Percentiles rank a stretch among this genome's conserved stretches.
Conservation (phyloP, 768 basidiomycete species). For the Boletus rex-veris region DNA sequence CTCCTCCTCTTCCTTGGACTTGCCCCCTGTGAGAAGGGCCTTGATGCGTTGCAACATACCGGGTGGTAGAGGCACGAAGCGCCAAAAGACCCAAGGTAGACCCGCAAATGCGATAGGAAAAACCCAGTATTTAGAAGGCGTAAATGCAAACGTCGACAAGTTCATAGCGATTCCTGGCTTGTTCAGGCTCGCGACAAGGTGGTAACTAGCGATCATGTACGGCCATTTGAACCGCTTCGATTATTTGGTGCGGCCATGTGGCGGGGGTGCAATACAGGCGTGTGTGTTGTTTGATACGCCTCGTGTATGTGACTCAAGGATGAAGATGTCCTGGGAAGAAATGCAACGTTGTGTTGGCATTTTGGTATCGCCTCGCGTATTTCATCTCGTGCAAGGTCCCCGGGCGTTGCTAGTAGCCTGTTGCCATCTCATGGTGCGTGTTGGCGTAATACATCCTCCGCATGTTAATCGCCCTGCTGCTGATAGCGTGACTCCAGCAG, state of each 20-base stretch:
- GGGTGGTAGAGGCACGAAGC: slow-evolving; percentile 6
- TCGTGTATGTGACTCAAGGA: slow-evolving; percentile 15
- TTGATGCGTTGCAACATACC: not conserved
- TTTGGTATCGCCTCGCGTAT: slow-evolving; percentile 15
- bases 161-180: slow-evolving; percentile 24
- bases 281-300: slow-evolving; percentile 14
- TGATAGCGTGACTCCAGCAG: slow-evolving; percentile 4
- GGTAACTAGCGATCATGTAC: not conserved
- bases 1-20: slow-evolving; percentile 23
- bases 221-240: slow-evolving; percentile 25
- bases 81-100: slow-evolving; percentile 22
- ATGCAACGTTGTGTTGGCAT: slow-evolving; percentile 19
- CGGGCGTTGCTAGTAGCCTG: not conserved
- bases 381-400: slow-evolving; percentile 16
- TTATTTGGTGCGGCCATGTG: slow-evolving; percentile 29
- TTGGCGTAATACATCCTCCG: not conserved
- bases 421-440: slow-evolving; percentile 6
- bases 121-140: slow-evolving; percentile 27
- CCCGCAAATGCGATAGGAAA: slow-evolving; percentile 29
- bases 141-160: slow-evolving; percentile 25
- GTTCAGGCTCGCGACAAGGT: slow-evolving; percentile 21
- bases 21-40: not conserved
- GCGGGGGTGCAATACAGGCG: slow-evolving; percentile 21
- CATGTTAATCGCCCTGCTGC: slow-evolving; percentile 14
- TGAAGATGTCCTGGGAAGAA: not conserved